A percentile compares a stretch with the other conserved stretches of the same genome.
These are phyloP conservation scores for Recurvomyces mirabilis DNA, from an alignment of 495 filamentous ascomycete species.

Conservation along the genomic window DNA sequence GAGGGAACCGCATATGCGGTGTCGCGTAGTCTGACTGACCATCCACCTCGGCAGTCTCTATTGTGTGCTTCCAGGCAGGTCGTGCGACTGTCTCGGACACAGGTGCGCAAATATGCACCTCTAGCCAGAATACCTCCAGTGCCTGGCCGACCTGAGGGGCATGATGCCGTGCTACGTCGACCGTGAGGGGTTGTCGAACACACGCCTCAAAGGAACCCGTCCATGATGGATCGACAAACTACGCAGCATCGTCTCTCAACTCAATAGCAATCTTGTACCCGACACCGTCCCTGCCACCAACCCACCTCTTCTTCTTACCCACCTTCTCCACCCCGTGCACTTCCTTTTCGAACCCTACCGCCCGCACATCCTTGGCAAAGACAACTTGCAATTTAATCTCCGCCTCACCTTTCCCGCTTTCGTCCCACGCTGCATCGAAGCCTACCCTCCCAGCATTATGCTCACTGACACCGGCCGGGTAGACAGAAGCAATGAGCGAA, in stretches of 20 bases:
- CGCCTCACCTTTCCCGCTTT: conserved; percentile 6
- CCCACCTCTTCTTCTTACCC: conserved; percentile 6
- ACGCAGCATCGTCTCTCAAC: background rate
- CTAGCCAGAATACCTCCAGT: too few species aligned
- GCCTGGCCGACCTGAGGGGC: too few species aligned
- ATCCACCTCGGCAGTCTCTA: too few species aligned
- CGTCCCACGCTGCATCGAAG: conserved; percentile 29
- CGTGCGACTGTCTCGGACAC: too few species aligned
- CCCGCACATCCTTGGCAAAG: background rate
- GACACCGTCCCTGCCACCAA: background rate
- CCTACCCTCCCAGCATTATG: background rate
- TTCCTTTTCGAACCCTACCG: background rate
- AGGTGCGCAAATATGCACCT: too few species aligned
- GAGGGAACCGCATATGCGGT: too few species aligned
- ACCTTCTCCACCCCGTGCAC: conserved; percentile 6
- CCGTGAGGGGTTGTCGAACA: too few species aligned
- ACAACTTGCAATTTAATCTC: background rate
- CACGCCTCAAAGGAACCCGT: too few species aligned
- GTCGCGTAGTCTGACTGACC: too few species aligned
- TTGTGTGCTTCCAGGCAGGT: too few species aligned
- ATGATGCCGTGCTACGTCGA: too few species aligned
- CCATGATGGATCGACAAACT: too few species aligned
- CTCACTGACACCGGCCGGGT: conserved; percentile 39
- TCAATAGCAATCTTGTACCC: conserved; percentile 5
- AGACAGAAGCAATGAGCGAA: conserved; percentile 33